phyloP scores from a whole-genome alignment of 2,329 filamentous ascomycete genomes.

The Alternaria ethzedia region DNA sequence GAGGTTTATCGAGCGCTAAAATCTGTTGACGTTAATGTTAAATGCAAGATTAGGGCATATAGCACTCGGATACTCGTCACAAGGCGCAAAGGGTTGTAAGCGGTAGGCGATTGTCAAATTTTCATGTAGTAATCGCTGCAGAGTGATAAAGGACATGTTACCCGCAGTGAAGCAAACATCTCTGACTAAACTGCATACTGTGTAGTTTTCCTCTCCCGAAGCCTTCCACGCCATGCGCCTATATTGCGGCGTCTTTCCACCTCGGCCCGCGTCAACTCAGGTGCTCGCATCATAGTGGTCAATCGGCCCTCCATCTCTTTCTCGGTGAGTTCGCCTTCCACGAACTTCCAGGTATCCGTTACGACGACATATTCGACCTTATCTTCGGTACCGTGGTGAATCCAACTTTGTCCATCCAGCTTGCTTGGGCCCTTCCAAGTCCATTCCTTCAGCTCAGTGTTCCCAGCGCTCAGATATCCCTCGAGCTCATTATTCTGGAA shows the following conservation, averaged over 20 bases:
- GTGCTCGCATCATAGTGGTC: not conserved
- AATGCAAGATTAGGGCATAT: too few relatives aligned
- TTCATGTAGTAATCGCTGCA: too few relatives aligned
- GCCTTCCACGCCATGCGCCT: not conserved
- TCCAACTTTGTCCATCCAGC: conserved; percentile 9
- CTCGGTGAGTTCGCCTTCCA: not conserved
- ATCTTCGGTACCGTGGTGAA: conserved; percentile 11
- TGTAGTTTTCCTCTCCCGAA: not conserved
- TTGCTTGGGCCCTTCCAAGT: conserved; percentile 17
- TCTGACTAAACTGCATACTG: not conserved
- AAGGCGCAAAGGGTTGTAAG: too few relatives aligned
- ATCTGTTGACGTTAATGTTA: too few relatives aligned
- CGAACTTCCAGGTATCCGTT: conserved; percentile 13
- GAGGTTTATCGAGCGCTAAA: not conserved
- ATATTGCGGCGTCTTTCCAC: not conserved
- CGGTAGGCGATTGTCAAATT: too few relatives aligned
- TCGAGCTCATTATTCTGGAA: not conserved
- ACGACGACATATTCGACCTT: conserved; percentile 11
- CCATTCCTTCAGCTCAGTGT: conserved; percentile 13
- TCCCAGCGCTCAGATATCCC: conserved; percentile 15
- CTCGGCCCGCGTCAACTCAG: not conserved
- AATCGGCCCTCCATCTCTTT: not conserved
- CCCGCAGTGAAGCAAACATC: too few relatives aligned
- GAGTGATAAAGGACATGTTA: too few relatives aligned
- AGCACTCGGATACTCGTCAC: too few relatives aligned